Conservation (phyloP, 495 filamentous ascomycete species). For the Cercophora samala region DNA sequence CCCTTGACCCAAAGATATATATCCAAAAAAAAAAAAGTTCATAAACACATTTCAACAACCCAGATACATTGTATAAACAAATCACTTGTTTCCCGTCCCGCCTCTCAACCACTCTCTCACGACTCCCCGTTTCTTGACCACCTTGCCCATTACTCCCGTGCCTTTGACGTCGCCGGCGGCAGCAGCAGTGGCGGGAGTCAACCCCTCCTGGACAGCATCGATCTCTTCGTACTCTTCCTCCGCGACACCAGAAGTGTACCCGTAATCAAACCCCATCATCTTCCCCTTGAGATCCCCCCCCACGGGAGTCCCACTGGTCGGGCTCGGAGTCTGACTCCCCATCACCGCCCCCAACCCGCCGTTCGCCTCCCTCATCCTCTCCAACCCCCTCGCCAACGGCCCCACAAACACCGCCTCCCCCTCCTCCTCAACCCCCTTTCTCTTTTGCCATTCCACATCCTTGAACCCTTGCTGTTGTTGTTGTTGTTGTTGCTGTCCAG, state of each 20-base stretch:
- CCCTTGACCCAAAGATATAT: background rate
- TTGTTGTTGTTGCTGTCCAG: no score
- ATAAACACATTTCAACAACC: background rate
- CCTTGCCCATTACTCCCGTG: background rate
- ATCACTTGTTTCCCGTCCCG: background rate
- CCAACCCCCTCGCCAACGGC: background rate
- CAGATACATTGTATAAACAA: background rate
- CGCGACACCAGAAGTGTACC: background rate
- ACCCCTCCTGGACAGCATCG: constrained; percentile 31
- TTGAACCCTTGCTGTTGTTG: constrained; percentile 14
- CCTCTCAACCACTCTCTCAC: background rate
- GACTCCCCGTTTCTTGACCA: background rate
- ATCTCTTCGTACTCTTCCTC: constrained; percentile 34
- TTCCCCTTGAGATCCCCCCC: constrained; percentile 2
- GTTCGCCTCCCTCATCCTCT: background rate
- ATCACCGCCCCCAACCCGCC: background rate
- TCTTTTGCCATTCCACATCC: constrained; percentile 28
- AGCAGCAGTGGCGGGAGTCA: constrained; percentile 23
- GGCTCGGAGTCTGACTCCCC: background rate
- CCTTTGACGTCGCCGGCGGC: constrained; percentile 24
- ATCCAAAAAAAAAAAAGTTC: background rate
- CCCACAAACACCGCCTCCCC: constrained; percentile 1
- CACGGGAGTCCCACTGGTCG: background rate
- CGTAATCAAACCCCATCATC: constrained; percentile 2
- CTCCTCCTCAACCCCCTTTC: constrained; percentile 10